Percentiles rank a stretch among this genome's conserved stretches.
phyloP scores from a whole-genome alignment of 306 rosid species.

The Lathyrus aphaca region DNA sequence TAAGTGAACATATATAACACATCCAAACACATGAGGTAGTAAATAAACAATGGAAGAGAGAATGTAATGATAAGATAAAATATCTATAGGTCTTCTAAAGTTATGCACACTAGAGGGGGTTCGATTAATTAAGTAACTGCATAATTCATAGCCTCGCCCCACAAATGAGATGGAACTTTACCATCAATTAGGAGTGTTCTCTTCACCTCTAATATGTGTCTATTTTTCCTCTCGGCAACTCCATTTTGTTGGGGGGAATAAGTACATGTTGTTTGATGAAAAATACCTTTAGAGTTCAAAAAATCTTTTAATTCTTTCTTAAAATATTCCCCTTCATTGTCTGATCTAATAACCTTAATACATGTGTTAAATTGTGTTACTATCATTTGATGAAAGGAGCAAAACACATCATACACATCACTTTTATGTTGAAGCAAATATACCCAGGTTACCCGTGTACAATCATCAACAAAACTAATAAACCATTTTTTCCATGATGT shows the following conservation, averaged over 20 bases:
- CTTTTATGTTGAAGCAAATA: background rate
- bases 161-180: background rate
- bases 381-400: background rate
- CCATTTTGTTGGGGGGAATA: background rate
- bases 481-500: background rate
- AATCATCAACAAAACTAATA: too few relatives aligned
- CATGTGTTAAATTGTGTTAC: background rate
- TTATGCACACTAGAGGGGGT: background rate
- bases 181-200: background rate
- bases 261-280: conserved; percentile 1
- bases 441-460: too few relatives aligned
- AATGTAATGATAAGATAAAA: conserved; percentile 6
- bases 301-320: background rate
- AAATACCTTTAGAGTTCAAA: background rate
- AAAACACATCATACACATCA: conserved; percentile 14
- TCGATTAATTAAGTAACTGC: background rate
- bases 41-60: conserved; percentile 16
- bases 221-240: background rate
- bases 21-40: background rate
- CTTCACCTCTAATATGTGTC: background rate
- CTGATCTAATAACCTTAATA: background rate
- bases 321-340: background rate
- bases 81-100: conserved; percentile 14
- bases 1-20: conserved; percentile 16
- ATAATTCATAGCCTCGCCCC: background rate